Evolutionary conservation across 208 protist species (phyloP), one percentile per base, ranked within the genome.

Genomic region (Acanthamoeba triangularis): DNA sequence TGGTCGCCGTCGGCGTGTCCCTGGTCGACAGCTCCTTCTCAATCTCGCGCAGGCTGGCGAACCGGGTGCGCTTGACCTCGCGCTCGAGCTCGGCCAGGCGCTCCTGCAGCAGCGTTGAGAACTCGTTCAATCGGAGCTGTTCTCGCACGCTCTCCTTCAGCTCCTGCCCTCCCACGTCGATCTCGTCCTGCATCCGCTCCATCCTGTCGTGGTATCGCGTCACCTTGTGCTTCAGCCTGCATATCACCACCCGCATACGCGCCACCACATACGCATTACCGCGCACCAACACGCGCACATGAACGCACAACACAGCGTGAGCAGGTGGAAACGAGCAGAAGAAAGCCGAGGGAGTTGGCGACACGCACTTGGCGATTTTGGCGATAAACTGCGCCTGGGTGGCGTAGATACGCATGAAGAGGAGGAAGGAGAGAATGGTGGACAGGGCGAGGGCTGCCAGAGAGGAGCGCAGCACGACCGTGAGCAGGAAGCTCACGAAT

Each of bases 391-490:
- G 47, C 6, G 78, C 28, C 28, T 61, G 23, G 8, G 49, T 41
- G 16, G 49, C 49, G 78, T 87, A 87, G 78, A 87, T 87, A 18
- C 78, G 78, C 41, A 87, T 87, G 78, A 87, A 87, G 78, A 87
- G 41, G 14, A 87, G 28, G 49, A 87, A 61, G 47, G 78, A 87
- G 78, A 87, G 10, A 10, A 41, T 8, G 1, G 78, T 87, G 28
- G 78, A 61, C n/a, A 87, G 41, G 25, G 35, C 1, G n/a, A 63
- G 25, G 49, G 47, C 33, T 25, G 78, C 78, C 11, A 87, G 78
- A 3, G 37, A 23, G 28, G 78, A 87, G 0, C 78, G 78, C 20
- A 87, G 78, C 6, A 87, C 49, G 10, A 87, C 1, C 3, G 78
- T 18, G 5, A 87, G 47, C 47, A 87, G 25, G 78, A 52, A 87